A percentile compares a stretch with the other conserved stretches of the same genome.
phyloP scores from a whole-genome alignment of 2,329 filamentous ascomycete genomes.

The Ascochyta viciae-villosae region DNA sequence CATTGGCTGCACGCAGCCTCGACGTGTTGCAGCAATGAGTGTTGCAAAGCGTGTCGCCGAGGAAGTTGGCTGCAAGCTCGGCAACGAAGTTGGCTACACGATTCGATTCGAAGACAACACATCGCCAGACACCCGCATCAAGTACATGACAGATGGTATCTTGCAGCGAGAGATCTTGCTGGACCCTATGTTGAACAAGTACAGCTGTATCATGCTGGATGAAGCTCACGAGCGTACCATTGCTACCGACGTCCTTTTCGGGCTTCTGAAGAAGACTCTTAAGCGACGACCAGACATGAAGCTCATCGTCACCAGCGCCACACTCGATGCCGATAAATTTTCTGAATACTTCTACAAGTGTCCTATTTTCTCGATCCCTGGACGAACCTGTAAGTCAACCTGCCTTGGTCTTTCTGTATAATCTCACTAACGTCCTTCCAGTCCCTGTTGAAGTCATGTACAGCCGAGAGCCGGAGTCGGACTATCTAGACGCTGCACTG shows the following conservation, averaged over 20 bases:
- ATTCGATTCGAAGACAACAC: constrained; percentile 99
- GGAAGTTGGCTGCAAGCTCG: constrained; percentile 92
- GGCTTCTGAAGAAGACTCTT: constrained; percentile 89
- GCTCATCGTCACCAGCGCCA: constrained; percentile 99
- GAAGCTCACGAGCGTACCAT: constrained; percentile 98
- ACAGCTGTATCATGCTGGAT: constrained; percentile 97
- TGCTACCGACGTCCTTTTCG: constrained; percentile 97
- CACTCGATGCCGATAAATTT: constrained; percentile 96
- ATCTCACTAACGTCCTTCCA: neutral
- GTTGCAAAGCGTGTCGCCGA: constrained; percentile 97
- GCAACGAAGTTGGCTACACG: constrained; percentile 96
- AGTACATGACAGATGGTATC: constrained; percentile 99
- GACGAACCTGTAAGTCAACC: constrained; percentile 69
- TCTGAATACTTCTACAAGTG: constrained; percentile 95
- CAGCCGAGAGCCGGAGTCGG: constrained; percentile 90
- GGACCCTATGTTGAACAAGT: constrained; percentile 87
- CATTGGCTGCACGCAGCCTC: constrained; percentile 95
- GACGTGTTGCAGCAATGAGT: constrained; percentile 97
- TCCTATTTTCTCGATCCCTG: constrained; percentile 95
- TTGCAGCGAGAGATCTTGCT: constrained; percentile 95
- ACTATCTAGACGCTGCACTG: constrained; percentile 93
- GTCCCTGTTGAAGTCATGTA: constrained; percentile 94
- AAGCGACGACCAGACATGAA: constrained; percentile 86
- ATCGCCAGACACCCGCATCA: constrained; percentile 84
- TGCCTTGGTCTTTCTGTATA: no score